Base-by-base conservation (phyloP, 352 stramenopile genomes). In the Globisporangium iwayamae region DNA sequence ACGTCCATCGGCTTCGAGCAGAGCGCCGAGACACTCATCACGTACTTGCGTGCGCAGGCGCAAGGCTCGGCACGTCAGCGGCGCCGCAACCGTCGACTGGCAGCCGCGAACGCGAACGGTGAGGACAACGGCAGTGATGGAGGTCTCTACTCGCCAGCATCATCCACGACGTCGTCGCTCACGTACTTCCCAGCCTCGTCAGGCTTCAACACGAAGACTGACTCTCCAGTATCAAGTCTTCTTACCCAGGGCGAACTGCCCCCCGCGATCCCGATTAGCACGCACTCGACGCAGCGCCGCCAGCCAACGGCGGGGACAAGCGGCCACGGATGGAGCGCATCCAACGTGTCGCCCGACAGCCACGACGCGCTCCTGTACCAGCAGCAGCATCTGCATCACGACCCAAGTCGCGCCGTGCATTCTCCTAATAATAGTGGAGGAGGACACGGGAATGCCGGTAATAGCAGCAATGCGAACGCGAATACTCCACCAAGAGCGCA, bases 1-100 rank as follows among this genome's bases (percentile, higher is more conserved):
- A 72, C 76, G 48, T 90, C 82, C 9, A 73, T 94, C 30, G 85
- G 85, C 32, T 93, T 85, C 51, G 74, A 87, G 18, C 79, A 94
- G 57, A 94, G 85, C 51, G 56, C 89, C 6, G 79, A 89, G 41
- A 67, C 76, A 39, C 78, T 94, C 3, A 70, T 78, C 6, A 75
- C 67, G 18, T 73, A 79, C 39, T 43, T 90, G 46, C 73, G 73
- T 36, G 50, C 57, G 1, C 75, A 83, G 6, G 69, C 75, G 47
- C 46, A 53, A 16, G 25, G 30, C 14, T 34, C 20, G 2, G 73
- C 65, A 22, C 70, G 72, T 20, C 70, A 80, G 43, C 70, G 53
- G 8, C 64, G 72, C 8, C 18, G 30, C n/a, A 43, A 57, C 16
- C 51, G 51, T 6, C 51, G 51, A 0, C 18, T 38, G 2, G 38